Evolutionary conservation across 1,139 yeast genomes (phyloP), one percentile per base, ranked within the genome.

Genomic region (Kurtzmaniella natalensis): DNA sequence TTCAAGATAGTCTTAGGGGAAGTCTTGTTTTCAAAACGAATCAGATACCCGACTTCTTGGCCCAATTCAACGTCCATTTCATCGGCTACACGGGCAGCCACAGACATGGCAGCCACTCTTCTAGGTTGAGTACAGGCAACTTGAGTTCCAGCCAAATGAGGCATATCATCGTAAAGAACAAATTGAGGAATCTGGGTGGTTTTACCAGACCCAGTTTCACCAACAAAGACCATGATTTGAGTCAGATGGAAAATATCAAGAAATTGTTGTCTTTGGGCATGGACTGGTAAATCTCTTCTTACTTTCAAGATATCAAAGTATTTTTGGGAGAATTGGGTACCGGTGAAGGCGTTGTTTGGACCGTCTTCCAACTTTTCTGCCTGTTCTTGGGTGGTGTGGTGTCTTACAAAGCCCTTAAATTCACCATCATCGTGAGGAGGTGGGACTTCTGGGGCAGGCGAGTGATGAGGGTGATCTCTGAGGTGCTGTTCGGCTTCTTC

Each of bases 181-280:
- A 88, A 89, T 59, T 89, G 97, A 3, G 97, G 96, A 41, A 89
- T 88, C 61, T 89, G 97, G 1, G 97, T 89, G 18, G 97, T 89
- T 57, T 89, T 89, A 72, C 97, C 97, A 11, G 96, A 86, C 61
- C 97, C 97, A 1, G 98, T 92, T 59, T 92, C 98, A 66, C 98
- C 98, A 29, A 92, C 97, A 60, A 92, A 88, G 31, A 92, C 97
- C 94, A 92, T 84, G 53, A 92, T 85, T 60, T 92, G 98, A 30
- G 94, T 80, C 13, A 75, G 64, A 43, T 92, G 97, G 63, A 84
- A 92, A 41, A 84, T 76, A 44, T 72, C 70, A 39, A 92, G 70
- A 53, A 92, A 94, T 61, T 89, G 95, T 35, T 79, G 83, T 55
- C 97, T 74, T 61, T 92, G 96, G 23, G 92, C 78, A 59, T 89